These are phyloP conservation scores for Aspergillaceae sp. DNA, from an alignment of 2,329 filamentous ascomycete species.

Conservation along the genomic window DNA sequence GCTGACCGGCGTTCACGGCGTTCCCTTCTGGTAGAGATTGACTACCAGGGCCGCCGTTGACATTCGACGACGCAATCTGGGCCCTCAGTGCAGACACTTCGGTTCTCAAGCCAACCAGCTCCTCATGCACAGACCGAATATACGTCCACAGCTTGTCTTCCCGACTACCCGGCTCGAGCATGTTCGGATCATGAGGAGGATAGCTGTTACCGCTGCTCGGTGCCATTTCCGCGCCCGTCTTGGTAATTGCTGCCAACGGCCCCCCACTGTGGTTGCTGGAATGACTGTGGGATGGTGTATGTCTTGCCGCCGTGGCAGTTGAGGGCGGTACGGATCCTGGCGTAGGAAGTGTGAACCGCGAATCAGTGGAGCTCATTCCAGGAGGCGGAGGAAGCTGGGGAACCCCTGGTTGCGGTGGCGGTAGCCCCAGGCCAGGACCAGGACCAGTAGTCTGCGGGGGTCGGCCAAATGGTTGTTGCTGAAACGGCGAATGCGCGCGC, in stretches of 20 bases:
- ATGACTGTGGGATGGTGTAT: conserved; percentile 26
- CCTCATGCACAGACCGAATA: conserved; percentile 35
- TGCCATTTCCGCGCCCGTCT: conserved; percentile 18
- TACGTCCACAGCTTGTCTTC: conserved; percentile 38
- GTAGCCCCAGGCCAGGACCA: conserved; percentile 23
- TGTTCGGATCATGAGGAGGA: conserved; percentile 14
- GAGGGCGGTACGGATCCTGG: conserved; percentile 28
- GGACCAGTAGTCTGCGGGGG: conserved; percentile 15
- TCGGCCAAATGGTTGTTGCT: conserved; percentile 26
- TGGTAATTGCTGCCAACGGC: conserved; percentile 10
- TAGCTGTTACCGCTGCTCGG: conserved; percentile 10
- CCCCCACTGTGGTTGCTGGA: conserved; percentile 27
- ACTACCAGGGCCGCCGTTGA: conserved; percentile 11
- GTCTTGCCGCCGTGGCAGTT: conserved; percentile 24
- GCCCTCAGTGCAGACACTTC: conserved; percentile 35
- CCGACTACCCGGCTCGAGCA: conserved; percentile 19
- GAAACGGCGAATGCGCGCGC: conserved; percentile 37
- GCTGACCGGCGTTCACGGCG: conserved; percentile 7
- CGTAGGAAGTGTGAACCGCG: conserved; percentile 35
- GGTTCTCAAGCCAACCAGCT: conserved; percentile 32
- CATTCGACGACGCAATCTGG: conserved; percentile 29
- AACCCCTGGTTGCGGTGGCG: conserved; percentile 29
- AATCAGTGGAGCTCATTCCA: conserved; percentile 34
- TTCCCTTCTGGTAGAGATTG: conserved; percentile 9
- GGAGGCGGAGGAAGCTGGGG: conserved; percentile 39